Base-by-base conservation (phyloP, 805 yeast species). In the Metschnikowia gruessii region DNA sequence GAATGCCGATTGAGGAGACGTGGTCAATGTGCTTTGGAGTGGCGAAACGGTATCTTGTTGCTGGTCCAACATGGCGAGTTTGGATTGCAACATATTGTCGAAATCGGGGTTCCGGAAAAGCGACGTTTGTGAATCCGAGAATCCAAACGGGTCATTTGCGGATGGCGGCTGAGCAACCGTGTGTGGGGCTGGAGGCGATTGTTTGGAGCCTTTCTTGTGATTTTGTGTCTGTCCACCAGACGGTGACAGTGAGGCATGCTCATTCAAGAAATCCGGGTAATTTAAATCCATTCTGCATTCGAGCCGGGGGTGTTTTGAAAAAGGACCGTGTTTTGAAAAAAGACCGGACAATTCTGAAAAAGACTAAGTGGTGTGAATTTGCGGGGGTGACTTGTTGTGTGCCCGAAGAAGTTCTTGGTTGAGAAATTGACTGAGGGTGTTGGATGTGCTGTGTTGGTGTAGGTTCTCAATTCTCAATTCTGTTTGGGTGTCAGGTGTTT, bases 261-360 rank as follows among this genome's bases (percentile, higher is more conserved):
- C 48, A 40, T 44, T 52, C 41, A 68, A 59, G 51, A 69, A 66
- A 42, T 68, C 69, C 37, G 72, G 71, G 55, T 67, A 66, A 41
- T 65, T 62, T 50, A 67, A 59, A 53, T 57, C 61, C 69, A 65
- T 65, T 19, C 30, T 43, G 47, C 47, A 43, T 38, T 12, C 35
- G 40, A 4, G 19, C 12, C 9, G 28, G 8, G 5, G 28, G 28
- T 7, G 12, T 26, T 26, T 26, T 26, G 28, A 26, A 30, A 40
- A 21, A 17, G 32, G n/a, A 11, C 17, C 24, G 24, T 8, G 8
- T 4, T 4, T 8, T 21, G 8, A 21, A 21, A 5, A 21, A 21
- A 21, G 8, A 21, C 24, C 24, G 7, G 24, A 21, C 7, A 21
- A 21, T 21, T 21, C 7, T 21, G 7, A 21, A 21, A 21, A 5